These are phyloP conservation scores for Dioszegia aurantiaca DNA, from an alignment of 768 basidiomycete species.

Conservation along the genomic window DNA sequence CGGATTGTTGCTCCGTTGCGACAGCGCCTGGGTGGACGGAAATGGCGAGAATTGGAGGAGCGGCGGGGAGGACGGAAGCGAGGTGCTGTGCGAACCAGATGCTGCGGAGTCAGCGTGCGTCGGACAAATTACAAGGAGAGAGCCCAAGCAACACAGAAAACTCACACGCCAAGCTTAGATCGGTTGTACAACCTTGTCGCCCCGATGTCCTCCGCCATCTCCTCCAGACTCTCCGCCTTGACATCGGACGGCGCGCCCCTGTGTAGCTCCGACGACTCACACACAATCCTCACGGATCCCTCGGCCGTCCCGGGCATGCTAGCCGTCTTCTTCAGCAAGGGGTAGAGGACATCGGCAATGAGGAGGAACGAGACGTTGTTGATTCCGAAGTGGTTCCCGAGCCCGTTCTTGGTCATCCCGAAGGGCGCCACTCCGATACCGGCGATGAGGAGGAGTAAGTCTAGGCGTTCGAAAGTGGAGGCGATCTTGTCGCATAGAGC, in stretches of 20 bases:
- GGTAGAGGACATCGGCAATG: constrained; percentile 39
- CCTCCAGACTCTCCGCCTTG: constrained; percentile 45
- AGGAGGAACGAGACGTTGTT: constrained; percentile 47
- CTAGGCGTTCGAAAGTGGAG: constrained; percentile 29
- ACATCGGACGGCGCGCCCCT: constrained; percentile 35
- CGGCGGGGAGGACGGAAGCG: constrained; percentile 39
- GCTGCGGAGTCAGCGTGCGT: no score
- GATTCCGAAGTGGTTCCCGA: constrained; percentile 48
- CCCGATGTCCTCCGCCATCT: constrained; percentile 39
- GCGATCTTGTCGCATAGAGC: constrained; percentile 29
- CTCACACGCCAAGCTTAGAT: constrained; percentile 48
- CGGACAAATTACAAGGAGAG: no score
- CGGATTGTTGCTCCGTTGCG: constrained; percentile 49
- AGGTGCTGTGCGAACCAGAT: constrained; percentile 47
- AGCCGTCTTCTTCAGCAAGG: constrained; percentile 41
- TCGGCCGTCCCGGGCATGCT: constrained; percentile 13
- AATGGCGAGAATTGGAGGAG: constrained; percentile 42
- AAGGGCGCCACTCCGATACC: constrained; percentile 50
- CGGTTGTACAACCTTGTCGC: constrained; percentile 37
- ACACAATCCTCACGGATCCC: constrained; percentile 43
- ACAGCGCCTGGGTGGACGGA: constrained; percentile 51
- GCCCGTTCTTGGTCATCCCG: constrained; percentile 42
- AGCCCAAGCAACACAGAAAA: no score
- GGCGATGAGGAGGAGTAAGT: constrained; percentile 45
- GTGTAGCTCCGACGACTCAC: constrained; percentile 45